Evolutionary conservation across 495 filamentous ascomycete genomes (phyloP).

Genomic region (Darksidea phi): DNA sequence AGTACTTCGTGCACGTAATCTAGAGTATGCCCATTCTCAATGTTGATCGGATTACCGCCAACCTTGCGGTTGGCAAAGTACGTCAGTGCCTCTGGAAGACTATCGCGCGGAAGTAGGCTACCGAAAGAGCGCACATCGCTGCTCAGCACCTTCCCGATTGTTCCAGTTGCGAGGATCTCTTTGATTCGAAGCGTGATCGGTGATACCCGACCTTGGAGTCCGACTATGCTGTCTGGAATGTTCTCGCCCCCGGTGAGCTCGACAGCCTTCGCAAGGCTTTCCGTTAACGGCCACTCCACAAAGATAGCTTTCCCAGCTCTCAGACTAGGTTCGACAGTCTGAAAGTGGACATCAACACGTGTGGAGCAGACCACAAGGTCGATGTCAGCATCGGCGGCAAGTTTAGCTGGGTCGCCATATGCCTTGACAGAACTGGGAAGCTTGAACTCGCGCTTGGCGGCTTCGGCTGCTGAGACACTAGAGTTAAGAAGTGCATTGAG

Average conservation of each 20-base stretch:
- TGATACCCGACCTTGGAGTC: slow-evolving; percentile 19
- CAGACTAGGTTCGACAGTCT: slow-evolving; percentile 10
- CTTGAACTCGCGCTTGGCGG: slow-evolving; percentile 15
- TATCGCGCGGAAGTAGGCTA: neutral
- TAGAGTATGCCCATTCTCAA: slow-evolving; percentile 19
- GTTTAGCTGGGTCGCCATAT: slow-evolving; percentile 24
- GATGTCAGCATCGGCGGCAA: slow-evolving; percentile 32
- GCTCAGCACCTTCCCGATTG: slow-evolving; percentile 25
- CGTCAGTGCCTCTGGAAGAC: slow-evolving; percentile 9
- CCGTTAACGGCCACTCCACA: slow-evolving; percentile 30
- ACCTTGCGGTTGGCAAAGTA: slow-evolving; percentile 25
- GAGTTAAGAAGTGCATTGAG: slow-evolving; percentile 30
- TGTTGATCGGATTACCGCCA: slow-evolving; percentile 24
- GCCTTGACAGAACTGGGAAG: slow-evolving; percentile 26
- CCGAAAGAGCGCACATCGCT: slow-evolving; percentile 12
- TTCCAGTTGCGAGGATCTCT: slow-evolving; percentile 14
- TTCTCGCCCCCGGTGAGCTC: slow-evolving; percentile 6
- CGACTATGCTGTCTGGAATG: slow-evolving; percentile 5
- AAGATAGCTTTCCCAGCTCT: slow-evolving; percentile 27
- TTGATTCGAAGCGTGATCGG: slow-evolving; percentile 9
- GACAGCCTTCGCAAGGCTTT: slow-evolving; percentile 1
- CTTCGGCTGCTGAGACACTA: slow-evolving; percentile 15
- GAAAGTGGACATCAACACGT: slow-evolving; percentile 24
- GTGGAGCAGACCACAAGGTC: slow-evolving; percentile 30
- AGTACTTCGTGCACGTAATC: slow-evolving; percentile 16